Base-by-base conservation (phyloP, 805 yeast species). In the Babjeviella inositovora region DNA sequence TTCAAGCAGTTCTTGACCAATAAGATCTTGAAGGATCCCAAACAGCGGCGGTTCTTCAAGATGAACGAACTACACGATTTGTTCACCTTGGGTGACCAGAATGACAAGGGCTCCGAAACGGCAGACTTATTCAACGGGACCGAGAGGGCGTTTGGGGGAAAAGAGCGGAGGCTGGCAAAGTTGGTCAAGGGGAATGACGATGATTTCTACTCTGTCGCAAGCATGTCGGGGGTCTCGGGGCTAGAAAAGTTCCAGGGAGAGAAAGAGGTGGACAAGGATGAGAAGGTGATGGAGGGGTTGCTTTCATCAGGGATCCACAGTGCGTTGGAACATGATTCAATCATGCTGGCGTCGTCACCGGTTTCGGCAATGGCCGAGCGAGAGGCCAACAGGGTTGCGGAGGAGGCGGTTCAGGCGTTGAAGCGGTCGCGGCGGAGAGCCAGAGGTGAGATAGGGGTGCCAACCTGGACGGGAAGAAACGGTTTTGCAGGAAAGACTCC, bases 401-500 rank as follows among this genome's bases (percentile, higher is more conserved):
- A 47, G 30, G 52, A 57, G 10, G 76, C 76, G 0, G 53, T 71
- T 0, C 50, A 49, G 11, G 73, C 72, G 0, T 43, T 79, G 26
- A 55, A 64, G 25, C 62, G 64, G 28, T 80, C 94, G 0, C 47
- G 84, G 19, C 55, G 49, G 22, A 41, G 50, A 12, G 57, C 84
- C 0, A 41, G 58, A 15, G 37, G 35, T 19, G 46, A 17, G 13
- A 55, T 85, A 15, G 93, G 93, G 4, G 71, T 76, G 0, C 97
- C 96, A 0, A 87, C 98, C 0, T 90, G 96, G 92, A 87, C 98
- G 0, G 98, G 98, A 0, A 67, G 66, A 33, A 81, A 74, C 54
- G 98, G 98, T 0, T 45, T 51, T 11, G 94, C 94, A 0, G 95
- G 94, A 2, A 63, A n/a, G n/a, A n/a, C n/a, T n/a, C n/a, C n/a